Conservation (phyloP, 1,139 yeast genomes). For the Scheffersomyces quercinus region DNA sequence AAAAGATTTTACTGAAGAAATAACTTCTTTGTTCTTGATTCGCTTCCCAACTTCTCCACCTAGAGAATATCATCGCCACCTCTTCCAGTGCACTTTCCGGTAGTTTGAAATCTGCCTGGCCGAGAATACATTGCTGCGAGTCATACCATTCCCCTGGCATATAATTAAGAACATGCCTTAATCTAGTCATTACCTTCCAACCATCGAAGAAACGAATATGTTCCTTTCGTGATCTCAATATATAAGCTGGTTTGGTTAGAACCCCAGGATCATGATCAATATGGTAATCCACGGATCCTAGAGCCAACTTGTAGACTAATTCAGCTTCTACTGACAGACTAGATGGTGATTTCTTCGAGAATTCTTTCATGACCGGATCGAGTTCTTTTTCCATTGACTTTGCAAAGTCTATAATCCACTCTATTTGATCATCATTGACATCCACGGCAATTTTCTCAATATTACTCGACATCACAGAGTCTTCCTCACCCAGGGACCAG, state of each 20-base stretch:
- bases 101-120: conserved; percentile 30
- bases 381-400: conserved; percentile 18
- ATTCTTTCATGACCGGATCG: conserved; percentile 21
- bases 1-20: conserved; percentile 49
- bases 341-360: conserved; percentile 14
- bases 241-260: conserved; percentile 83
- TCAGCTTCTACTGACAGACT: conserved; percentile 31
- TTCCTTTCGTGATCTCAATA: conserved; percentile 65
- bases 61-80: conserved; percentile 59
- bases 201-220: conserved; percentile 82
- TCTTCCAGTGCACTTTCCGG: conserved; percentile 55
- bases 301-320: conserved; percentile 56
- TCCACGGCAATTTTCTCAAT: conserved; percentile 32
- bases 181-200: conserved; percentile 81
- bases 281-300: conserved; percentile 59
- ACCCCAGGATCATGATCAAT: conserved; percentile 87
- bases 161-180: conserved; percentile 67
- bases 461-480: conserved; percentile 32
- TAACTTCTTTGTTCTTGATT: conserved; percentile 48
- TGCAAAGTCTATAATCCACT: conserved; percentile 38
- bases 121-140: conserved; percentile 21
- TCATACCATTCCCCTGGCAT: conserved; percentile 58
- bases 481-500: conserved; percentile 39
- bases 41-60: conserved; percentile 94
- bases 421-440: conserved; percentile 33